Conservation (phyloP, 345 rosid species). For the Syzygium aqueum region DNA sequence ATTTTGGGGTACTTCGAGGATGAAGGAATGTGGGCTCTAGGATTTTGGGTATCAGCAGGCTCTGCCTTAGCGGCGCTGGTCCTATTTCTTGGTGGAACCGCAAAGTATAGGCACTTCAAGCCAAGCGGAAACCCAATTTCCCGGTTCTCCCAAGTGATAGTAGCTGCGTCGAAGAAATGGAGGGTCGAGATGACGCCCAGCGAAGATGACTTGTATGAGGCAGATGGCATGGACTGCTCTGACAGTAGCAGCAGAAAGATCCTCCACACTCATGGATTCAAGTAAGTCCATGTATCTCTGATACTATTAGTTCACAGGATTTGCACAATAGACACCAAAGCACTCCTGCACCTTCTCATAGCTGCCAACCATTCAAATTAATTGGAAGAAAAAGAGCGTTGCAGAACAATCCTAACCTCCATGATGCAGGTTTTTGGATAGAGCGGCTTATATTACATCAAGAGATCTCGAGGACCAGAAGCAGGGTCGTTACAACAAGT, state of each 20-base stretch:
- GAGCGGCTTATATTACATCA: constrained; percentile 68
- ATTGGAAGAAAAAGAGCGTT: not conserved
- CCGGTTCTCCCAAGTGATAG: constrained; percentile 75
- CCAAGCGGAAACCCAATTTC: constrained; percentile 87
- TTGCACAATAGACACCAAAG: not conserved
- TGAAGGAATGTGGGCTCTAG: constrained; percentile 89
- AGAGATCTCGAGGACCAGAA: constrained; percentile 60
- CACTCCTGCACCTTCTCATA: not conserved
- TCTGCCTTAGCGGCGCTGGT: constrained; percentile 74
- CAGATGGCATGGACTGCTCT: constrained; percentile 28
- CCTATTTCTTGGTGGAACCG: constrained; percentile 66
- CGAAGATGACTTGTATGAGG: constrained; percentile 37
- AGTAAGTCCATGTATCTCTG: constrained; percentile 28
- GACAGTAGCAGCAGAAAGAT: constrained; percentile 53
- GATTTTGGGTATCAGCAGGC: constrained; percentile 88
- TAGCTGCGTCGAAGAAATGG: constrained; percentile 75
- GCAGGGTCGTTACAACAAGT: constrained; percentile 36
- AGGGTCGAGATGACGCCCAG: constrained; percentile 27
- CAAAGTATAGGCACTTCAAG: constrained; percentile 74
- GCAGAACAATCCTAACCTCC: not conserved
- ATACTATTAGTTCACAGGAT: not conserved
- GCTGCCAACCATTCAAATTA: not conserved
- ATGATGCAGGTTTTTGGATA: constrained; percentile 68
- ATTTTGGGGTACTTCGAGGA: constrained; percentile 86
- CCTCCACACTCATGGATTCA: constrained; percentile 82